phyloP scores from a whole-genome alignment of 2,329 filamentous ascomycete genomes.

The Nakataea oryzae region DNA sequence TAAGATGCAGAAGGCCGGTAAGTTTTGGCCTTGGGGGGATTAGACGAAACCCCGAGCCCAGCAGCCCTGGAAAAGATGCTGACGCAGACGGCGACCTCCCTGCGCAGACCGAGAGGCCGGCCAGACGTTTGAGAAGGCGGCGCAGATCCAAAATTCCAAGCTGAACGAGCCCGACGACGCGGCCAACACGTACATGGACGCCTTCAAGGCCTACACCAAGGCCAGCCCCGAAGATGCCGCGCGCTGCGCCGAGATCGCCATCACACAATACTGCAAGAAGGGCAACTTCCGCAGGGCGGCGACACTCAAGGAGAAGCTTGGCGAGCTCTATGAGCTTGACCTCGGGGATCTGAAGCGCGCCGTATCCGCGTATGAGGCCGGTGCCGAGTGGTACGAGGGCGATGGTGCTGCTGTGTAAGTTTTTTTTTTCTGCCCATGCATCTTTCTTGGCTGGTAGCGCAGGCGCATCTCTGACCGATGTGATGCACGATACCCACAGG shows the following conservation, averaged over 20 bases:
- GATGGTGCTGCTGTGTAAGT: conserved; percentile 76
- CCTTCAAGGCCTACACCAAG: conserved; percentile 91
- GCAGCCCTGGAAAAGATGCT: not conserved
- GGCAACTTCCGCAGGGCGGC: conserved; percentile 89
- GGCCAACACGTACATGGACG: conserved; percentile 78
- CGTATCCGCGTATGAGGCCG: conserved; percentile 72
- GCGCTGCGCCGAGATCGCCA: conserved; percentile 66
- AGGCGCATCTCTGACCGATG: conserved; percentile 1
- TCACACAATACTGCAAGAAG: conserved; percentile 77
- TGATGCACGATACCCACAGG: conserved; percentile 28
- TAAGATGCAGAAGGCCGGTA: conserved; percentile 76
- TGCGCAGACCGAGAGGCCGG: conserved; percentile 70
- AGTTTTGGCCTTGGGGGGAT: conserved; percentile 11
- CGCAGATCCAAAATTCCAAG: conserved; percentile 66
- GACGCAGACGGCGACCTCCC: not conserved
- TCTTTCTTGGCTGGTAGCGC: not conserved
- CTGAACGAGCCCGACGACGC: conserved; percentile 89
- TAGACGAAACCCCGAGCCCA: not conserved
- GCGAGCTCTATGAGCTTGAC: conserved; percentile 76
- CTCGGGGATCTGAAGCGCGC: conserved; percentile 69
- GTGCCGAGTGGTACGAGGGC: conserved; percentile 80
- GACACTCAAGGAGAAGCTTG: conserved; percentile 80
- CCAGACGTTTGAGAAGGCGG: conserved; percentile 75
- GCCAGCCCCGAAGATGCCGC: conserved; percentile 75
- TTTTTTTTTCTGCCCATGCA: not conserved